Evolutionary conservation across 768 basidiomycete species (phyloP).

Genomic region (Rhizopogon vesiculosus): DNA sequence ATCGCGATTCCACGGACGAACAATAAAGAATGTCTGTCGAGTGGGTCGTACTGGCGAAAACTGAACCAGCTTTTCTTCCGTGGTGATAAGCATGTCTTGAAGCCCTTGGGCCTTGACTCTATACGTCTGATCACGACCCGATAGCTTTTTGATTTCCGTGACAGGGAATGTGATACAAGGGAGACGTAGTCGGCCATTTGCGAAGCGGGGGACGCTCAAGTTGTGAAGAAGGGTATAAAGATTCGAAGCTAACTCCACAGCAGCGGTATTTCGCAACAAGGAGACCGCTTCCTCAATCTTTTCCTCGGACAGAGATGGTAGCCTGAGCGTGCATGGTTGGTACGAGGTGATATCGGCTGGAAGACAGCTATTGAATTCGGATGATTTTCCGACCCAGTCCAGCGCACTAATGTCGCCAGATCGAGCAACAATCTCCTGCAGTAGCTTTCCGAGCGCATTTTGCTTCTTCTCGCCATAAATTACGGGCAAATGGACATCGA

Average conservation of each 20-base stretch:
- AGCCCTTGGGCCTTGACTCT: not conserved
- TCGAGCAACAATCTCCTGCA: not conserved
- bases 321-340: not conserved
- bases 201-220: not conserved
- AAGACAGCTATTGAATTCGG: not conserved
- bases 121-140: not conserved
- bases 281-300: not conserved
- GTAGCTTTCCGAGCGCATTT: not conserved
- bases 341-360: not conserved
- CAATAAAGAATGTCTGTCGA: not conserved
- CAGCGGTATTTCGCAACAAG: not conserved
- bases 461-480: not conserved
- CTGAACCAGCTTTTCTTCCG: not conserved
- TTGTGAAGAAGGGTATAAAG: not conserved
- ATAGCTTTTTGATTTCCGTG: not conserved
- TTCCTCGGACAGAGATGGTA: not conserved
- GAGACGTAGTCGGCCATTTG: not conserved
- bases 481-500: not conserved
- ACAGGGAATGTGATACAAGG: not conserved
- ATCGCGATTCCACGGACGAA: not conserved
- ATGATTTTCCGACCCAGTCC: not conserved
- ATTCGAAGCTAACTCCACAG: not conserved
- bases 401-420: not conserved
- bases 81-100: not conserved
- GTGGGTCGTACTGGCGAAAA: not conserved